These are phyloP conservation scores for Kokia cookei DNA, from an alignment of 441 rosid species.

Conservation along the genomic window DNA sequence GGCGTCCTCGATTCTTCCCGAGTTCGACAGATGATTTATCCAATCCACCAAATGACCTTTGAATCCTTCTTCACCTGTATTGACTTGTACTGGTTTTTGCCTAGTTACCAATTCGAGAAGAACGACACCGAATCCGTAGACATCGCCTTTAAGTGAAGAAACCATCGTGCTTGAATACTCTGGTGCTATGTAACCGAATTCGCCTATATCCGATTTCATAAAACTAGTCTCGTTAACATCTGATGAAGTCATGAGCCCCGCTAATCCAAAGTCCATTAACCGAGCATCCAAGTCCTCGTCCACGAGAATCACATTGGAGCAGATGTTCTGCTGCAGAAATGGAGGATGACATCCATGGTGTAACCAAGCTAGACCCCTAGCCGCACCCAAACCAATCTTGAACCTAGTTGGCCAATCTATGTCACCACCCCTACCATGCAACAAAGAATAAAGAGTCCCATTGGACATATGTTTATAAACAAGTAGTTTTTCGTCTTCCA, in stretches of 20 bases:
- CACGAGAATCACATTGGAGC: conserved; percentile 64
- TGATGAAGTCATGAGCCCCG: conserved; percentile 41
- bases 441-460: conserved; percentile 48
- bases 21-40: conserved; percentile 46
- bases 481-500: conserved; percentile 58
- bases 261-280: conserved; percentile 72
- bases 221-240: conserved; percentile 47
- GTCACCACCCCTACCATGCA: conserved; percentile 26
- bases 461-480: conserved; percentile 66
- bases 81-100: conserved; percentile 41
- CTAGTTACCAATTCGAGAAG: conserved; percentile 71
- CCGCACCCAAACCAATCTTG: conserved; percentile 64
- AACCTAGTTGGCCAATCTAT: conserved; percentile 65
- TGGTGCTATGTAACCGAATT: conserved; percentile 78
- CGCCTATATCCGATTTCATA: conserved; percentile 57
- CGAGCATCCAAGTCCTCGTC: conserved; percentile 86
- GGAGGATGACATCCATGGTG: conserved; percentile 77
- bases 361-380: conserved; percentile 72
- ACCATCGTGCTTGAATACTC: conserved; percentile 69
- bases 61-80: conserved; percentile 39
- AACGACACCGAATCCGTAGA: conserved; percentile 71
- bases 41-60: conserved; percentile 72
- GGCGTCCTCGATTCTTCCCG: conserved; percentile 40
- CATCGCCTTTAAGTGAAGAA: conserved; percentile 76
- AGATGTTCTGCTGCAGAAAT: conserved; percentile 60